Evolutionary conservation across 2,329 filamentous ascomycete species (phyloP), one percentile per base, ranked within the genome.

Genomic region (Ophiostoma fasciatum): DNA sequence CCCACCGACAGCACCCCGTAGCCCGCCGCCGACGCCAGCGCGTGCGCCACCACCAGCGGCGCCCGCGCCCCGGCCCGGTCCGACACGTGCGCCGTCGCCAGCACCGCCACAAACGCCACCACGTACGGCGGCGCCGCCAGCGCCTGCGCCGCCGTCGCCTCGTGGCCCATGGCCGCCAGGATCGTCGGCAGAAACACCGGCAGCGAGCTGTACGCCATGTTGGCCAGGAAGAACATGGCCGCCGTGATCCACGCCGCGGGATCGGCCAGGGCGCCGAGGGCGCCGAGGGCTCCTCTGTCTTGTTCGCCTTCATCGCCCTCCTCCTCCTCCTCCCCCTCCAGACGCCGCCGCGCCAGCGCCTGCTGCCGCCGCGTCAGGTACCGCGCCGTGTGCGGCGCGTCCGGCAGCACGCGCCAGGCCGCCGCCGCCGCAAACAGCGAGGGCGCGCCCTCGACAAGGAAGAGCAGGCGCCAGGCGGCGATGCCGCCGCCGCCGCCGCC

Each of bases 111-210:
- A 53, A 92, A 93, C 36, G 84, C 71, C 46, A 78, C 54, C 6
- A 94, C 68, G 55, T 87, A 92, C 0, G 85, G 84, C 0, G 83
- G 83, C 0, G 82, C 83, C 25, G 78, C 74, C 40, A 93, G 73
- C 6, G 76, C 82, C 64, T 94, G 84, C 0, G 82, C 71, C 3
- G 70, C 59, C 2, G 80, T 58, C 1, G 68, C 56, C 25, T 71
- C 65, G 58, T 83, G 79, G 40, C 81, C 81, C 82, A 92, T 75
- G 51, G 78, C 71, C 41, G 65, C 62, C 31, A 92, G 68, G 43
- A 92, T 83, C 18, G 80, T 84, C 25, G 84, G 84, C 3, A 93
- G 67, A 52, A 93, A 93, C 33, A 90, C 82, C 3, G 85, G 85
- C 52, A 93, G 74, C 17, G 81, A 88, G 49, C 76, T 77, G 61